Conservation (phyloP, 345 rosid genomes). For the Ceriops tagal region DNA sequence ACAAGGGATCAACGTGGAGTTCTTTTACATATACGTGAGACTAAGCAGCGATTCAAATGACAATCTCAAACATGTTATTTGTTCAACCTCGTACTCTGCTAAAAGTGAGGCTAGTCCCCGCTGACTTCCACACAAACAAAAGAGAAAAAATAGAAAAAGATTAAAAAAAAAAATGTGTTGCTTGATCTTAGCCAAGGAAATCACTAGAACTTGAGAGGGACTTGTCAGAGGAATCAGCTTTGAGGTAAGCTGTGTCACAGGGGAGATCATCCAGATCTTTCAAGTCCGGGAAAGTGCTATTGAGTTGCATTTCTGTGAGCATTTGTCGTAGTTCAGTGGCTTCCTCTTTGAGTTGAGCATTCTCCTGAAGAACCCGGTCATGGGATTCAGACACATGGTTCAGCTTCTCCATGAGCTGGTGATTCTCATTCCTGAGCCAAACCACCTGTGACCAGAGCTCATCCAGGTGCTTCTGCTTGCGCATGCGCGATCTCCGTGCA, state of each 20-base stretch:
- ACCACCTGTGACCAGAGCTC: slow-evolving; percentile 90
- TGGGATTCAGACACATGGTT: slow-evolving; percentile 60
- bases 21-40: too few relatives aligned
- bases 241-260: slow-evolving; percentile 31
- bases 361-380: slow-evolving; percentile 54
- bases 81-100: too few relatives aligned
- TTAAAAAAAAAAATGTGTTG: slow-evolving; percentile 4
- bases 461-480: slow-evolving; percentile 92
- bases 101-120: slow-evolving; percentile 2
- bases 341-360: slow-evolving; percentile 72
- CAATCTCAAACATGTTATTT: too few relatives aligned
- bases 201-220: slow-evolving; percentile 28
- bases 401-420: slow-evolving; percentile 68
- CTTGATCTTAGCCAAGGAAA: slow-evolving; percentile 30
- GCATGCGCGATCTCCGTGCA: slow-evolving; percentile 89
- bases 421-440: slow-evolving; percentile 83
- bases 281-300: slow-evolving; percentile 44
- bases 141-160: slow-evolving; percentile 10
- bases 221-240: slow-evolving; percentile 32
- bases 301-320: slow-evolving; percentile 56
- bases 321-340: slow-evolving; percentile 56
- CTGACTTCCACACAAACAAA: slow-evolving; percentile 20
- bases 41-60: too few relatives aligned
- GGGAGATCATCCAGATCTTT: slow-evolving; percentile 48
- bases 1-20: too few relatives aligned